Base-by-base conservation (phyloP, 805 yeast species). In the Yarrowia osloensis region DNA sequence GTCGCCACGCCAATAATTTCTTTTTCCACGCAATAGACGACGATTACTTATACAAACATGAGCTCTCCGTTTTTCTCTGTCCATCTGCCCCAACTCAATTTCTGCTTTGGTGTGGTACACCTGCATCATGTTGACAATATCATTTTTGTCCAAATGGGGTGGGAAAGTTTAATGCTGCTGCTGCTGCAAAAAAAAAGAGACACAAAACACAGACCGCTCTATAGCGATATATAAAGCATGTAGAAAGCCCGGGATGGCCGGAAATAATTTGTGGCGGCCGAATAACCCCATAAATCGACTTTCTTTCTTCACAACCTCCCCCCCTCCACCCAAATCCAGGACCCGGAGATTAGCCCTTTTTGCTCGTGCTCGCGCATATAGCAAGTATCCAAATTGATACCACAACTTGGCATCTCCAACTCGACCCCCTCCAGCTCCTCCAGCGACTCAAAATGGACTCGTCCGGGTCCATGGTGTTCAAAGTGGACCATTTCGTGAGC, bases 61-160 rank as follows among this genome's bases (percentile, higher is more conserved):
- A n/a, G n/a, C n/a, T n/a, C n/a, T n/a, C n/a, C n/a, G n/a, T n/a
- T n/a, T n/a, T n/a, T n/a, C n/a, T n/a, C n/a, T n/a, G n/a, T n/a
- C n/a, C n/a, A n/a, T n/a, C 40, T 50, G 57, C 57, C 57, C 21
- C 40, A 50, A 50, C 57, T 50, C 57, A 50, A 50, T 50, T 50
- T 50, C 57, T 50, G 21, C 22, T 50, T 50, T 50, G 28, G 57
- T 50, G 55, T 29, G n/a, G 26, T 11, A 21, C 52, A 50, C 55
- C 55, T 50, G 55, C 55, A 50, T 50, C n/a, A 39, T 50, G 55
- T 33, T 21, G 29, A 50, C 57, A 50, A 50, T 50, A 33, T 50
- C 57, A n/a, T 50, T 33, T 49, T 33, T 22, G 57, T 31, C 57
- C 57, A 50, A 50, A 50, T 50, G 57, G 57, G 55, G 57, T 17